Evolutionary conservation across 345 rosid genomes (phyloP), one percentile per base, ranked within the genome.

Genomic region (Xanthoceras sorbifolium): DNA sequence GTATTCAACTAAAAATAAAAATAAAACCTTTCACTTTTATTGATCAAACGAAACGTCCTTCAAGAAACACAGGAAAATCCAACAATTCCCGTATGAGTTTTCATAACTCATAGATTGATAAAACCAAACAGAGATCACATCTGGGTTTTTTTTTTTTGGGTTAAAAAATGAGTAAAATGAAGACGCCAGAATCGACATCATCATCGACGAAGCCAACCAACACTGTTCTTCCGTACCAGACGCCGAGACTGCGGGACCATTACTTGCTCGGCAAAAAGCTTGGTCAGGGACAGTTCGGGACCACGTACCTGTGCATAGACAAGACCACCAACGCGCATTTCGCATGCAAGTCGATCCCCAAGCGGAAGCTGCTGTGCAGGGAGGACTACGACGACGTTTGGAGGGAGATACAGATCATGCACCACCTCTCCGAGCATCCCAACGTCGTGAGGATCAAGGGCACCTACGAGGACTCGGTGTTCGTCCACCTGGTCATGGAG

Each of bases 361-460:
- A 95, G 73, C 85, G 99, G 17, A 95, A 95, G 79, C 96, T 95
- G 25, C 77, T 95, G 0, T 95, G 99, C 84, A 91, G 86, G 28
- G 99, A 95, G 79, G 99, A 93, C 72, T 95, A 90, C 73, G 99
- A 95, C 40, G 99, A 95, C 64, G 99, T 95, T 0, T 92, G 98
- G 97, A 67, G 97, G 25, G 99, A 95, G 91, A 93, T 95, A 83
- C 99, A 95, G 92, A 95, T 95, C 89, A 95, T 95, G 99, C 99
- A 95, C 74, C 99, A 95, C 66, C 80, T 95, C 25, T 92, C 98
- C 0, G 99, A 89, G 76, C 97, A 95, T 74, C 90, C 80, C 9
- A 87, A 89, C 68, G 98, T 95, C 6, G 99, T 95, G 26, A 90
- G 76, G 77, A 93, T 95, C 83, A 89, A 89, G 77, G 98, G 91